Percentiles rank a stretch among this genome's conserved stretches.
Evolutionary conservation across 2,329 filamentous ascomycete species (phyloP).

Genomic region (Rhynchosporium secalis): DNA sequence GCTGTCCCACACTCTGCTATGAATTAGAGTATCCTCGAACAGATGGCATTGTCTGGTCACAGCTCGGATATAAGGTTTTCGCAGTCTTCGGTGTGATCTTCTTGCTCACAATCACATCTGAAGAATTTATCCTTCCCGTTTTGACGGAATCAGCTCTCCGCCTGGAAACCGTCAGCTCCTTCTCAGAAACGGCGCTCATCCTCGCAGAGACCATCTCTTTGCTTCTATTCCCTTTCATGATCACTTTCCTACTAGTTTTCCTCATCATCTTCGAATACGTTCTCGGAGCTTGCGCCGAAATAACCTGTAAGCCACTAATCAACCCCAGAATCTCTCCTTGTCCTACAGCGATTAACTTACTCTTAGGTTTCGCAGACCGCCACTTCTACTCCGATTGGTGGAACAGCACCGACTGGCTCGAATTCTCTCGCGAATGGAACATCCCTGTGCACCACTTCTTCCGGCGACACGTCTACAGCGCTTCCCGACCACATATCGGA

Average conservation of each 20-base stretch:
- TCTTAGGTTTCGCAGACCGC: constrained; percentile 72
- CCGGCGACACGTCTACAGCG: constrained; percentile 88
- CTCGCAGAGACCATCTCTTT: constrained; percentile 87
- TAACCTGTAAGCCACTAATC: constrained; percentile 57
- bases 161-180: constrained; percentile 47
- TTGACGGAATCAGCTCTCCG: constrained; percentile 67
- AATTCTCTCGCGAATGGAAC: constrained; percentile 96
- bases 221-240: constrained; percentile 95
- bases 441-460: constrained; percentile 97
- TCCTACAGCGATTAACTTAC: constrained; percentile 2
- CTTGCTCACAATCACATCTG: constrained; percentile 83
- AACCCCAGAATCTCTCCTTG: neutral
- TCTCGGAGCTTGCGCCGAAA: constrained; percentile 89
- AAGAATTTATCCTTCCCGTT: constrained; percentile 94
- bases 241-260: constrained; percentile 92
- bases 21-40: constrained; percentile 94
- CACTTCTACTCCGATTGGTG: constrained; percentile 86
- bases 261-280: constrained; percentile 98
- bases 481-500: constrained; percentile 74
- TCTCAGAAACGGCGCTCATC: constrained; percentile 71
- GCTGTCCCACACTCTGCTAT: constrained; percentile 95
- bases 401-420: constrained; percentile 86
- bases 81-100: constrained; percentile 97
- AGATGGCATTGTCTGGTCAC: constrained; percentile 70
- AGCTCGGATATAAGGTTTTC: constrained; percentile 79